These are phyloP conservation scores for Bretziella fagacearum DNA, from an alignment of 2,329 filamentous ascomycete species.

Conservation along the genomic window DNA sequence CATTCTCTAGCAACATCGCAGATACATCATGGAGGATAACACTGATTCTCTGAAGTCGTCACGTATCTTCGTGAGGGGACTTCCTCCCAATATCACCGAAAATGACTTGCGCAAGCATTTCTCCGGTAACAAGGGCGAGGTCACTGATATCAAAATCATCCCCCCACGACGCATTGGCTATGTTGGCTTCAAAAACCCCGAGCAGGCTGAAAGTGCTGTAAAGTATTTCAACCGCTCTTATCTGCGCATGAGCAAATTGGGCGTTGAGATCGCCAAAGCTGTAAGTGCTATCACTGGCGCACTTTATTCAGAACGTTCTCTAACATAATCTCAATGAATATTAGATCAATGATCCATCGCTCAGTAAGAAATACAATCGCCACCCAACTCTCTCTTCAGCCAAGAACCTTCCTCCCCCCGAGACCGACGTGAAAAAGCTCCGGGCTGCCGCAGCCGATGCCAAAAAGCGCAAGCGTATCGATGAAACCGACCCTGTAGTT, in stretches of 20 bases:
- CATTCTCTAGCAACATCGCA: too few relatives aligned
- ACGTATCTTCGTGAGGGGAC: constrained; percentile 59
- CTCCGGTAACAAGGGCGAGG: constrained; percentile 47
- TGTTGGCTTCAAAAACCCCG: constrained; percentile 73
- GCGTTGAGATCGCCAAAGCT: constrained; percentile 72
- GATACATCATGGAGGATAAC: not conserved
- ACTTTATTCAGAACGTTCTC: not conserved
- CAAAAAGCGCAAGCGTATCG: constrained; percentile 53
- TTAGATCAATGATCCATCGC: constrained; percentile 15
- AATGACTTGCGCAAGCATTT: constrained; percentile 83
- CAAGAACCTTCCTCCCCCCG: not conserved
- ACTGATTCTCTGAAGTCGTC: constrained; percentile 37
- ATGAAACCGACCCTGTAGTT: constrained; percentile 27
- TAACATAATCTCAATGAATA: too few relatives aligned
- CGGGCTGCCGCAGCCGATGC: constrained; percentile 19
- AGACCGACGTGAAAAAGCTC: not conserved
- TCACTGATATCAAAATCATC: constrained; percentile 89
- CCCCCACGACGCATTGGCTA: constrained; percentile 83
- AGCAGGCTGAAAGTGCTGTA: constrained; percentile 67
- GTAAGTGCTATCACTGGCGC: constrained; percentile 29
- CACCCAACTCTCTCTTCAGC: not conserved
- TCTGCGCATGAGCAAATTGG: constrained; percentile 88
- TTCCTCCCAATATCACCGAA: constrained; percentile 74
- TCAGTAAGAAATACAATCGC: constrained; percentile 9
- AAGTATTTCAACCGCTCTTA: constrained; percentile 93